These are phyloP conservation scores for Erysimum cheiri DNA, from an alignment of 441 rosid genomes.

Conservation along the genomic window DNA sequence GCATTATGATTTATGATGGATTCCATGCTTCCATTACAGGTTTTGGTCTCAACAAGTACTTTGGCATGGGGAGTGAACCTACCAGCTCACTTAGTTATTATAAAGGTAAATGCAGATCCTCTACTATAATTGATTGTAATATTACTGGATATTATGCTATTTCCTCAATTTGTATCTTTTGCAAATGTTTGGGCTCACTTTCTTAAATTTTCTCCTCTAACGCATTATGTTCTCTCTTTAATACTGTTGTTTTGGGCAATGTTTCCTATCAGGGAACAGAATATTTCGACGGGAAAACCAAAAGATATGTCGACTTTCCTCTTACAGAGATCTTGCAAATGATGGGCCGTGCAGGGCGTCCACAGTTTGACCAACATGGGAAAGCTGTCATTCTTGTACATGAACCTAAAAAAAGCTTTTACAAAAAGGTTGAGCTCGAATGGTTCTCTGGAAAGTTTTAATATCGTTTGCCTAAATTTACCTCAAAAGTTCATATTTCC, in stretches of 20 bases:
- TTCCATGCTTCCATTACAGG: constrained; percentile 55
- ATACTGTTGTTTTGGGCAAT: constrained; percentile 24
- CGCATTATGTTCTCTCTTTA: constrained; percentile 24
- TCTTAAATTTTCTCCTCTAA: constrained; percentile 24
- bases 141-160: constrained; percentile 5
- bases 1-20: constrained; percentile 18
- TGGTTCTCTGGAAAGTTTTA: constrained; percentile 27
- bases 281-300: constrained; percentile 94
- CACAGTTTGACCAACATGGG: constrained; percentile 98
- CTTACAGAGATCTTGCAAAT: constrained; percentile 99
- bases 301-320: constrained; percentile 97
- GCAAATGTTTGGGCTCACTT: neutral
- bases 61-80: constrained; percentile 99
- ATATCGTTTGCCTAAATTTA: constrained; percentile 26
- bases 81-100: constrained; percentile 98
- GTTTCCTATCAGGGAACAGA: constrained; percentile 83
- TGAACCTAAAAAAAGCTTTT: constrained; percentile 99
- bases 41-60: constrained; percentile 96
- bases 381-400: constrained; percentile 99
- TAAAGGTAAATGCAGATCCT: constrained; percentile 65
- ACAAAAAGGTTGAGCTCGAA: constrained; percentile 76
- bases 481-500: constrained; percentile 30
- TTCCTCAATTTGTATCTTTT: neutral
- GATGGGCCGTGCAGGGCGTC: constrained; percentile 99
- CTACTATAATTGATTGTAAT: constrained; percentile 27